Evolutionary conservation across 768 basidiomycete species (phyloP), one percentile per base, ranked within the genome.

Genomic region (Mycena polygramma): DNA sequence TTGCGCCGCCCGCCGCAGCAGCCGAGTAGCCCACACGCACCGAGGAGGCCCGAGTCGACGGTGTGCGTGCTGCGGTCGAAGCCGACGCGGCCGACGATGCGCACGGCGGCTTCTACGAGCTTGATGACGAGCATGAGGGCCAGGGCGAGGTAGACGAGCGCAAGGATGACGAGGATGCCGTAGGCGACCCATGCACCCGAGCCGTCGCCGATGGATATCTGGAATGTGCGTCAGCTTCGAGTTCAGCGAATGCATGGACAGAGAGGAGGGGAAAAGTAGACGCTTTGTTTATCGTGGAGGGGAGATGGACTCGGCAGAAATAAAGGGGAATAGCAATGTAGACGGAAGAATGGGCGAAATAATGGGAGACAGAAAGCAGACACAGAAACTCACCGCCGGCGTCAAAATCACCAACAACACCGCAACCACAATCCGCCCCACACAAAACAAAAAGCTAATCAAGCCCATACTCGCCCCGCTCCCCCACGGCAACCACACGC

Each of bases 401-500:
- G 93, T 92, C 58, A 99, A 82, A 72, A 98, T 94, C 74, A 99
- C 93, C 54, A 98, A 84, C 41, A 99, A 81, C 17, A 98, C 96
- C 3, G 94, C 93, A 26, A 96, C 88, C 35, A 96, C 91, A 75
- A 98, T 97, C 73, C 97, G 87, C 24, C 94, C 91, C 7, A 97
- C 94, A 68, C 95, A 96, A 75, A 97, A 92, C 76, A 98, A 83
- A 84, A 98, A 98, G 78, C 94, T 96, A 68, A 97, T 92, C 43
- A 96, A 85, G 17, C 97, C 97, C 98, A 99, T 99, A 70, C 95
- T 94, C 2, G 97, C 96, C 1, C 97, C 96, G 62, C 93, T 93
- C 37, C 95, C 95, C 97, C 97, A 99, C 20, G 97, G 97, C 68
- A 98, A 87, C 95, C 95, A 98, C 39, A 97, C 85, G 70, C 94